Evolutionary conservation across 2,329 filamentous ascomycete genomes (phyloP).

Genomic region (Aspergillus fischeri): DNA sequence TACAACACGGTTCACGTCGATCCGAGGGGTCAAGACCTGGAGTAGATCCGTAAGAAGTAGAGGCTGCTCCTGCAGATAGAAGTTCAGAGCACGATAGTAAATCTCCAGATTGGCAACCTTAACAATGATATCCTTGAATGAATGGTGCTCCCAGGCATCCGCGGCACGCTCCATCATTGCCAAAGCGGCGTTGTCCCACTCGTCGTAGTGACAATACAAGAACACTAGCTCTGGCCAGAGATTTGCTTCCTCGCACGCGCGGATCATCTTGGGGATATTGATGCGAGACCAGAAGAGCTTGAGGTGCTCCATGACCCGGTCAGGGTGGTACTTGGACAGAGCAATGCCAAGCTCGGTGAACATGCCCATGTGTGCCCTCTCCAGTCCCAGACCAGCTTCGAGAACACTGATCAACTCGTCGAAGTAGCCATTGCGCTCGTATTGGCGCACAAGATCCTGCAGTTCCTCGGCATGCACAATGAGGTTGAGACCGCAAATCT

Average conservation of each 20-base stretch:
- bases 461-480: slow-evolving; percentile 97
- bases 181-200: slow-evolving; percentile 93
- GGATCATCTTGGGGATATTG: slow-evolving; percentile 96
- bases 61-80: slow-evolving; percentile 96
- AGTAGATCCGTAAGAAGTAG: slow-evolving; percentile 93
- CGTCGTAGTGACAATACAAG: slow-evolving; percentile 96
- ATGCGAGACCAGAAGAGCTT: slow-evolving; percentile 98
- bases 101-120: slow-evolving; percentile 99
- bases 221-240: slow-evolving; percentile 98
- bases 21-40: slow-evolving; percentile 83
- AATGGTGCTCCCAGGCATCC: slow-evolving; percentile 98
- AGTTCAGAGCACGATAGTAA: slow-evolving; percentile 95
- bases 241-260: slow-evolving; percentile 87
- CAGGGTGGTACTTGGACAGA: slow-evolving; percentile 89
- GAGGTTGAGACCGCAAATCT: slow-evolving; percentile 97
- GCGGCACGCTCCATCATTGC: slow-evolving; percentile 97
- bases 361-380: slow-evolving; percentile 93
- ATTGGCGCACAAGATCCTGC: slow-evolving; percentile 87
- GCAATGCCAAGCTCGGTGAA: slow-evolving; percentile 93
- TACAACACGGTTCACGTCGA: slow-evolving; percentile 98
- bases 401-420: slow-evolving; percentile 93
- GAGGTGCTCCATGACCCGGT: slow-evolving; percentile 95
- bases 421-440: slow-evolving; percentile 95
- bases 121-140: slow-evolving; percentile 97
- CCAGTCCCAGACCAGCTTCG: slow-evolving; percentile 89